Evolutionary conservation across 2,329 filamentous ascomycete species (phyloP).

Genomic region (Pyrenophora tritici-repentis): DNA sequence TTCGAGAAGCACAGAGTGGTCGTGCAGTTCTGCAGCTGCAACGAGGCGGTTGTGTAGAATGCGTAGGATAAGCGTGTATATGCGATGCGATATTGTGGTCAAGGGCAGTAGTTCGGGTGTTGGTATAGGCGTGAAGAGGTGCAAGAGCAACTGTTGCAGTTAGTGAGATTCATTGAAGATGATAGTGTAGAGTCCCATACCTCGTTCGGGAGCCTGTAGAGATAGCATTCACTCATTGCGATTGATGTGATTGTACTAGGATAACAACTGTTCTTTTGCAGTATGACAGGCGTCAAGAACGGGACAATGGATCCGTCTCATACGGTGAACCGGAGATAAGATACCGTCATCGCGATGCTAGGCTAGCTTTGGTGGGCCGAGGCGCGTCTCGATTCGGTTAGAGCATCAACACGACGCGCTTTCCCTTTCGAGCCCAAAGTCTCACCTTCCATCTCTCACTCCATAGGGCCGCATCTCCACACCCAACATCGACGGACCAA

Average conservation of each 20-base stretch:
- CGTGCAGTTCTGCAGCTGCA: constrained; percentile 60
- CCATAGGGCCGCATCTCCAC: constrained; percentile 9
- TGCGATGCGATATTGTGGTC: constrained; percentile 64
- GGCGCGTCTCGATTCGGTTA: constrained; percentile 24
- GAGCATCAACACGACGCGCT: constrained; percentile 28
- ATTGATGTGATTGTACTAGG: background rate
- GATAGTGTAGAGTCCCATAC: constrained; percentile 17
- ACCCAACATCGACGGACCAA: background rate
- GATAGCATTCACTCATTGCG: constrained; percentile 35
- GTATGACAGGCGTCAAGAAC: constrained; percentile 9
- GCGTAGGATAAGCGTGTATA: constrained; percentile 66
- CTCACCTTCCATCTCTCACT: constrained; percentile 16
- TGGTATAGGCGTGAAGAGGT: constrained; percentile 49
- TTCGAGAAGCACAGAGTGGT: constrained; percentile 74
- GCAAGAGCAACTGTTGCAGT: constrained; percentile 48
- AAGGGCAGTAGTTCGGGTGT: constrained; percentile 57
- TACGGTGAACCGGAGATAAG: constrained; percentile 26
- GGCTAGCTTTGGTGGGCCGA: constrained; percentile 9
- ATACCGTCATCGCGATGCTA: constrained; percentile 35
- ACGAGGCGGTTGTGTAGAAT: constrained; percentile 69
- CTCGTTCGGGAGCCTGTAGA: constrained; percentile 48
- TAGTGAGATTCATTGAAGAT: constrained; percentile 13
- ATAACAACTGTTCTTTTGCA: background rate
- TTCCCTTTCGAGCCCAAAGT: constrained; percentile 31
- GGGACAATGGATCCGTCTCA: constrained; percentile 23